Evolutionary conservation across 345 rosid genomes (phyloP).

Genomic region (Dipteronia sinensis): DNA sequence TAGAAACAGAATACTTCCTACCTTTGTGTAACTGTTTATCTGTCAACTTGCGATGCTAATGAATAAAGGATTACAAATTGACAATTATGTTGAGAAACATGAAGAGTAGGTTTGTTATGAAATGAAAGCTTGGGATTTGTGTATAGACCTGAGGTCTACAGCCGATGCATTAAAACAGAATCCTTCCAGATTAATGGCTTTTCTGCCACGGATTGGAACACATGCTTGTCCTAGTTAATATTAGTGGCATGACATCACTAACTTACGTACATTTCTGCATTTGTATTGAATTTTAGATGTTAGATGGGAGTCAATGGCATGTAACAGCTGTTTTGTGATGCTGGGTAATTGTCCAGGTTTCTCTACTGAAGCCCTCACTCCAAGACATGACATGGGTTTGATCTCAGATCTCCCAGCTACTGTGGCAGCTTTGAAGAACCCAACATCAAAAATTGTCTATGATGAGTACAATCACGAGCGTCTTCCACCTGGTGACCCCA

Average conservation of each 20-base stretch:
- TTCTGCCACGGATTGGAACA: not conserved
- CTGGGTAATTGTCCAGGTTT: constrained; percentile 42
- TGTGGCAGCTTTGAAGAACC: constrained; percentile 58
- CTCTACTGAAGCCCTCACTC: constrained; percentile 50
- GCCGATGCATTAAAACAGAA: constrained; percentile 2
- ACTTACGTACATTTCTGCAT: not conserved
- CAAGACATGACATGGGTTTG: constrained; percentile 41
- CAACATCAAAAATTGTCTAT: constrained; percentile 49
- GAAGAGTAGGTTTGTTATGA: not conserved
- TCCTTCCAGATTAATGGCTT: not conserved
- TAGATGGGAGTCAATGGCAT: not conserved
- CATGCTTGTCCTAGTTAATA: not conserved
- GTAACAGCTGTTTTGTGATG: constrained; percentile 9
- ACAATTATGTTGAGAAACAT: not conserved
- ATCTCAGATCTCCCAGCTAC: constrained; percentile 53
- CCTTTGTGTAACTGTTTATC: not conserved
- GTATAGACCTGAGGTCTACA: not conserved
- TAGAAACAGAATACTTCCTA: not conserved
- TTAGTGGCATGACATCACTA: not conserved
- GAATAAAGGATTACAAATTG: not conserved
- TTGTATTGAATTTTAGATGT: not conserved
- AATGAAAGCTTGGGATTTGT: not conserved
- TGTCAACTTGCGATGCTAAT: not conserved
- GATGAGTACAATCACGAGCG: constrained; percentile 68
- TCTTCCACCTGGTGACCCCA: constrained; percentile 65